phyloP scores from a whole-genome alignment of 352 stramenopile species.

The Globisporangium abappressorium region DNA sequence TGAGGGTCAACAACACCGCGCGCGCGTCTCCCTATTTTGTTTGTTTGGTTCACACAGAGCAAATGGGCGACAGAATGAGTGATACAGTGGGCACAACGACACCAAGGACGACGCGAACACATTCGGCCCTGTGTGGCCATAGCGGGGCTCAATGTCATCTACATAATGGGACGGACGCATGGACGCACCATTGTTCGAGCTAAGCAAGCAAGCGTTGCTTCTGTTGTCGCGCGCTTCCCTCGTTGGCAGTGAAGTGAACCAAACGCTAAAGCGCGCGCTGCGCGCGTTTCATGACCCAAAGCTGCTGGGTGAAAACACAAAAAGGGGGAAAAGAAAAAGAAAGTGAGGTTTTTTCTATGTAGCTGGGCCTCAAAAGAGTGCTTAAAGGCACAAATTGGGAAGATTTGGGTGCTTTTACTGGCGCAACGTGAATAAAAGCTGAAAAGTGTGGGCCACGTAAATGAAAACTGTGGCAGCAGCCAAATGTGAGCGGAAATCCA shows the following conservation, averaged over 20 bases:
- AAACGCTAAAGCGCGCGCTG: neutral
- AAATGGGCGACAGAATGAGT: neutral
- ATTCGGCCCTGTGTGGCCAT: neutral
- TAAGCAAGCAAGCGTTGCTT: neutral
- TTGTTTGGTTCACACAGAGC: constrained; percentile 11
- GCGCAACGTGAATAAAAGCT: neutral
- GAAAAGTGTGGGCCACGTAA: neutral
- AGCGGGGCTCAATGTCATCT: neutral
- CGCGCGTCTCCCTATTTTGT: constrained; percentile 60
- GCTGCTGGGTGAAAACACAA: neutral
- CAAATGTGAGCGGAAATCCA: neutral
- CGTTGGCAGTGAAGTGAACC: neutral
- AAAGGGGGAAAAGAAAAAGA: neutral
- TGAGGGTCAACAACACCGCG: constrained; percentile 59
- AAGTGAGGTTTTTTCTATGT: constrained; percentile 3
- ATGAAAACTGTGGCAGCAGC: neutral
- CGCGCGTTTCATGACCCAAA: neutral
- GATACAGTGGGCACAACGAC: neutral
- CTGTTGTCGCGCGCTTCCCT: neutral
- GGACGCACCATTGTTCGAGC: constrained; percentile 4
- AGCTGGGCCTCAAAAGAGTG: constrained; percentile 1
- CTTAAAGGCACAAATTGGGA: neutral
- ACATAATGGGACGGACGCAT: neutral
- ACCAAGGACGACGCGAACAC: neutral
- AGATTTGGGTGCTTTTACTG: neutral